phyloP scores from a whole-genome alignment of 73 alveolate genomes.

The Tetrahymena borealis region DNA sequence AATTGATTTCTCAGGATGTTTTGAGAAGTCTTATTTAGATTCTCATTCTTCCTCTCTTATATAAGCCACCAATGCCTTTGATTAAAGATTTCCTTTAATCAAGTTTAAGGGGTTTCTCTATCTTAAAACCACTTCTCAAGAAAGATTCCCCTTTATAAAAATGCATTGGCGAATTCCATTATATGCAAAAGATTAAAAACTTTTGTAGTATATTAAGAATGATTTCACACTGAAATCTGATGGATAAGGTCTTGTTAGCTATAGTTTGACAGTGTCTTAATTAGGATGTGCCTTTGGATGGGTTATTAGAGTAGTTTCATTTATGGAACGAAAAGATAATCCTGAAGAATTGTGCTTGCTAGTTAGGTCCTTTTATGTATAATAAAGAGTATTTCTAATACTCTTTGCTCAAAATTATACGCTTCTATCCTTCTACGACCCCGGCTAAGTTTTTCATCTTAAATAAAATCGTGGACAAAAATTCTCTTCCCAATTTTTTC shows the following conservation, averaged over 20 bases:
- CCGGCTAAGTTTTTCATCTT: conserved; percentile 1
- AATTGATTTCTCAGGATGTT: background rate
- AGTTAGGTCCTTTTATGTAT: conserved; percentile 2
- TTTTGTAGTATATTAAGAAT: background rate
- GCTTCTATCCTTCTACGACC: conserved; percentile 5
- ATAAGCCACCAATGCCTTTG: background rate
- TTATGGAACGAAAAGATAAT: background rate
- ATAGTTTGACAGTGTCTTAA: background rate
- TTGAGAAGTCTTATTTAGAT: background rate
- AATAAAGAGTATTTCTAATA: background rate
- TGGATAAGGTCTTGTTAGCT: background rate
- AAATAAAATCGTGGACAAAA: background rate
- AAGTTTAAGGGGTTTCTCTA: conserved; percentile 1
- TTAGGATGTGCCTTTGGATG: background rate
- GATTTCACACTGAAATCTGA: background rate
- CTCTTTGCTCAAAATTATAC: background rate
- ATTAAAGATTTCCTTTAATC: background rate
- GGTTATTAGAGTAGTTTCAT: background rate
- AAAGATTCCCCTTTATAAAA: background rate
- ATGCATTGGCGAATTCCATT: background rate
- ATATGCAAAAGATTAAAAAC: background rate
- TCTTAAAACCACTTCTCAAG: background rate
- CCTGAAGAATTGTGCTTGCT: background rate
- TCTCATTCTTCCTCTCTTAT: background rate
- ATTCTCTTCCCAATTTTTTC: background rate